Conservation (phyloP, 495 filamentous ascomycete genomes). For the Xylaria acuta region DNA sequence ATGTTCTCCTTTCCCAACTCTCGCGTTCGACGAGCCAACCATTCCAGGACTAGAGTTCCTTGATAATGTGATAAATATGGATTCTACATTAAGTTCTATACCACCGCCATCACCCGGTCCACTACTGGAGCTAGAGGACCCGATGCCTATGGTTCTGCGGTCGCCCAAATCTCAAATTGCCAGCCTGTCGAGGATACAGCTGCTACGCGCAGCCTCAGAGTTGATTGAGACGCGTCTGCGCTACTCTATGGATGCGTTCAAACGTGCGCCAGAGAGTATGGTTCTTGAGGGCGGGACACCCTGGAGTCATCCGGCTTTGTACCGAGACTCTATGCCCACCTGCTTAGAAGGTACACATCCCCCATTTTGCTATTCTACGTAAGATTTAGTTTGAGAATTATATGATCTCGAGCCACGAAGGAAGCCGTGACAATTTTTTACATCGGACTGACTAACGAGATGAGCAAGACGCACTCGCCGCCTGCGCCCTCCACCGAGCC, state of each 20-base stretch:
- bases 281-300: constrained; percentile 54
- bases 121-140: not conserved
- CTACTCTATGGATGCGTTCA: constrained; percentile 53
- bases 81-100: not conserved
- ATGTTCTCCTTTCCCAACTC: not conserved
- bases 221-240: constrained; percentile 46
- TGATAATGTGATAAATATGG: not conserved
- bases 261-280: constrained; percentile 52
- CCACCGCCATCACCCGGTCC: constrained; percentile 11
- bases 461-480: constrained; percentile 53
- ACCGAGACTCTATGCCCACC: constrained; percentile 53
- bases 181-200: not conserved
- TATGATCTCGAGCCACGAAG: not conserved
- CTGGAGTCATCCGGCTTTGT: constrained; percentile 57
- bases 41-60: constrained; percentile 17
- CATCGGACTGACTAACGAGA: constrained; percentile 19
- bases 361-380: not conserved
- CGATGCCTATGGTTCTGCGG: constrained; percentile 13
- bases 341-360: constrained; percentile 52
- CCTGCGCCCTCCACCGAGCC: constrained; percentile 57
- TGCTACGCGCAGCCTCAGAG: constrained; percentile 15
- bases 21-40: constrained; percentile 19
- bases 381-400: not conserved
- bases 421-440: not conserved
- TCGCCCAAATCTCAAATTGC: not conserved